A percentile compares a stretch with the other conserved stretches of the same genome.
Evolutionary conservation across 2,329 filamentous ascomycete species (phyloP).

Genomic region (Alternaria ventricosa): DNA sequence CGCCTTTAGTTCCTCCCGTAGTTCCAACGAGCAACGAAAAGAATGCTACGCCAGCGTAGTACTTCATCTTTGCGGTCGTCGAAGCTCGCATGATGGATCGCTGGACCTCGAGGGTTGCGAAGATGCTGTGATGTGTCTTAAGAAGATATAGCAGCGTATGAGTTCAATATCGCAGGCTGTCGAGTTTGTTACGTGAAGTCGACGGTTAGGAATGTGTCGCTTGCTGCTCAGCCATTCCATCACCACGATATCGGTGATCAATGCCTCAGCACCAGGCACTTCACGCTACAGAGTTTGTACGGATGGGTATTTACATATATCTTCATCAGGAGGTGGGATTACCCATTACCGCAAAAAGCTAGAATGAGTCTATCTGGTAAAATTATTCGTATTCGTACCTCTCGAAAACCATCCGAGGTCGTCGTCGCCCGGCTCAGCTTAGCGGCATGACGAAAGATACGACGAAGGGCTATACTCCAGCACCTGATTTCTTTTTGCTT

Average conservation of each 20-base stretch:
- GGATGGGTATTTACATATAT: neutral
- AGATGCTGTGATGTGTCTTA: neutral
- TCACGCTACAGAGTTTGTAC: neutral
- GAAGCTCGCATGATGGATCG: neutral
- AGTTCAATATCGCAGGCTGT: neutral
- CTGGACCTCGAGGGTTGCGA: neutral
- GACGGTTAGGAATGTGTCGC: neutral
- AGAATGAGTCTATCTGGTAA: neutral
- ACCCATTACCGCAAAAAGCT: neutral
- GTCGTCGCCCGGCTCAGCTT: neutral
- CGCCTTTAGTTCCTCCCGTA: neutral
- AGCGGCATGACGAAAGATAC: neutral
- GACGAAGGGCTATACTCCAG: neutral
- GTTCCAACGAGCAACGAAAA: neutral
- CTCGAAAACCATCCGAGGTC: neutral
- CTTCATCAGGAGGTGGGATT: neutral
- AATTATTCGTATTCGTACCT: neutral
- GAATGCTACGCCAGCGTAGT: neutral
- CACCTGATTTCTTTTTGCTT: neutral
- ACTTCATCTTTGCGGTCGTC: neutral
- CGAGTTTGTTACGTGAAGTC: neutral
- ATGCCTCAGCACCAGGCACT: neutral
- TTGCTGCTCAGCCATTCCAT: neutral
- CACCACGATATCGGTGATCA: neutral
- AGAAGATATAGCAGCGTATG: neutral